These are phyloP conservation scores for Mycena galericulata DNA, from an alignment of 768 basidiomycete genomes.

Conservation along the genomic window DNA sequence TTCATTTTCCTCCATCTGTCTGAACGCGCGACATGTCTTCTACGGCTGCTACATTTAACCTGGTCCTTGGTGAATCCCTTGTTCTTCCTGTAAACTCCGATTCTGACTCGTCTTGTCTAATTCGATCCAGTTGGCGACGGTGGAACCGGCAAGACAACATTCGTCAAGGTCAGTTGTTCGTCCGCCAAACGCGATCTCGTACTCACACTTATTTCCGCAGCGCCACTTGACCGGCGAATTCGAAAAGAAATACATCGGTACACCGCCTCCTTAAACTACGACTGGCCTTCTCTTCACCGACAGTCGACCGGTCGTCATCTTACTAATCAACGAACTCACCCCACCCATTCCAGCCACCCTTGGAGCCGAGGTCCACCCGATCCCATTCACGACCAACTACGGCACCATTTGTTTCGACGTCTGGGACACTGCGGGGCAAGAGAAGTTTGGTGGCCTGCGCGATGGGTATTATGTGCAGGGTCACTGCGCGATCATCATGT, in stretches of 20 bases:
- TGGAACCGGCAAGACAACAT: conserved; percentile 98
- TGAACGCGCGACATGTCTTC: too few relatives aligned
- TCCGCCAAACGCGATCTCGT: conserved; percentile 60
- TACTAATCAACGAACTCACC: conserved; percentile 35
- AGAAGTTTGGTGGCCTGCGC: conserved; percentile 99
- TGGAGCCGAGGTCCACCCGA: conserved; percentile 99
- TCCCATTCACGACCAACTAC: conserved; percentile 97
- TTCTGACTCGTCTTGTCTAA: conserved; percentile 45
- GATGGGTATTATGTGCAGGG: conserved; percentile 98
- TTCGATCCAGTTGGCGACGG: conserved; percentile 93
- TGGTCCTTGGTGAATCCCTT: conserved; percentile 83
- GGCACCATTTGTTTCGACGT: conserved; percentile 99
- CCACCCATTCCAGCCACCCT: conserved; percentile 81
- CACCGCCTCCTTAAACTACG: conserved; percentile 45
- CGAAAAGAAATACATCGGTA: conserved; percentile 99
- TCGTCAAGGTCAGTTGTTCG: conserved; percentile 74
- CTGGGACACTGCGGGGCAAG: conserved; percentile 99
- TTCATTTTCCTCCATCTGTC: too few relatives aligned
- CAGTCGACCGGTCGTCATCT: too few relatives aligned
- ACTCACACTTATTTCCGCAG: conserved; percentile 67
- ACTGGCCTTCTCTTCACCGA: conserved; percentile 27
- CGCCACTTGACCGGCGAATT: conserved; percentile 99
- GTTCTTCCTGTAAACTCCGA: conserved; percentile 37
- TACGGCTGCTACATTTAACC: conserved; percentile 98
- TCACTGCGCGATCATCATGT: conserved; percentile 99